These are phyloP conservation scores for Corynespora cassiicola DNA, from an alignment of 2,329 filamentous ascomycete species.

Conservation along the genomic window DNA sequence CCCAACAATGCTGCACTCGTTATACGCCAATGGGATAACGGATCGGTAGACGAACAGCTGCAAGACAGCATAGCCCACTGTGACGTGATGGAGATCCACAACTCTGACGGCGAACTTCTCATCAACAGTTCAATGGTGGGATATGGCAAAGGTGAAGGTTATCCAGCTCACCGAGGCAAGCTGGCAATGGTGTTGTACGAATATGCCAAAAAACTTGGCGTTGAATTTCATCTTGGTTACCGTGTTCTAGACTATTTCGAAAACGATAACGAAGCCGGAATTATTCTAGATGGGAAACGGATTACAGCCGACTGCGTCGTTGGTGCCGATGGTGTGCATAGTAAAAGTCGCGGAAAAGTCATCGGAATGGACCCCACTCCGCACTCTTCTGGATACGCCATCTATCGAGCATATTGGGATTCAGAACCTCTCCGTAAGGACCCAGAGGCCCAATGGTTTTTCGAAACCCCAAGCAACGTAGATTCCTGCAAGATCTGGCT, in stretches of 20 bases:
- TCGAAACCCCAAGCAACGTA: too few species aligned
- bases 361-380: conserved; percentile 4
- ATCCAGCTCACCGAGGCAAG: conserved; percentile 1
- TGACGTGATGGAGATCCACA: too few species aligned
- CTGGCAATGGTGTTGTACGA: conserved; percentile 5
- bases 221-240: conserved; percentile 4
- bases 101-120: too few species aligned
- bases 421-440: too few species aligned
- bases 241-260: conserved; percentile 11
- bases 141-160: too few species aligned
- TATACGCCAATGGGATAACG: too few species aligned
- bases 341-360: conserved; percentile 8
- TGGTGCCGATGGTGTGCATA: conserved; percentile 12
- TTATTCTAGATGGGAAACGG: conserved; percentile 2
- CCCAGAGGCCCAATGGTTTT: too few species aligned
- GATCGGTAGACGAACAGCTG: too few species aligned
- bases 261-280: conserved; percentile 1
- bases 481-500: conserved; percentile 11
- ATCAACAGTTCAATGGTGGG: too few species aligned
- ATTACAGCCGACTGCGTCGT: conserved; percentile 10
- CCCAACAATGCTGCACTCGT: too few species aligned
- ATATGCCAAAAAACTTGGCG: conserved; percentile 4
- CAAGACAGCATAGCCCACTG: too few species aligned
- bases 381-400: conserved; percentile 6
- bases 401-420: conserved; percentile 35